A percentile compares a stretch with the other conserved stretches of the same genome.
Evolutionary conservation across 2,329 filamentous ascomycete genomes (phyloP).

Genomic region (Samsoniella hepiali): DNA sequence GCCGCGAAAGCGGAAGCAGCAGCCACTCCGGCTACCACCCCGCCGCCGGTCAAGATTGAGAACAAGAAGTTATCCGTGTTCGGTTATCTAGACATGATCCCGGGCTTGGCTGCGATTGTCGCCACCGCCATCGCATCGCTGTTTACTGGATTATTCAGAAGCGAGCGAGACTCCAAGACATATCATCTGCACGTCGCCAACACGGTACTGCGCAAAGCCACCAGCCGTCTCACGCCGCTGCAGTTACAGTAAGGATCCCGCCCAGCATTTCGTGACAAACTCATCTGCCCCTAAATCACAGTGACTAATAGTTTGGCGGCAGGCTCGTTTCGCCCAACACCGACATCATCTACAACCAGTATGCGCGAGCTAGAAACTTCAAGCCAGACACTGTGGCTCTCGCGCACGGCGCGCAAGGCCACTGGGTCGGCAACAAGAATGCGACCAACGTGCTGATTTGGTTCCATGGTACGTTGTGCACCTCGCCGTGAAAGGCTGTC

Average conservation of each 20-base stretch:
- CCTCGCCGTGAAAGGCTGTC: neutral
- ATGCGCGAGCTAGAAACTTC: slow-evolving; percentile 20
- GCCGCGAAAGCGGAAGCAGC: neutral
- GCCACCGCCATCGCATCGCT: slow-evolving; percentile 17
- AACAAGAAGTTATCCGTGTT: slow-evolving; percentile 18
- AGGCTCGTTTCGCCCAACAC: slow-evolving; percentile 24
- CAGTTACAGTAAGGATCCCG: slow-evolving; percentile 23
- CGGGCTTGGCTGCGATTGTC: slow-evolving; percentile 21
- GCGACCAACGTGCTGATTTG: slow-evolving; percentile 25
- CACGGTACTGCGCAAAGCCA: slow-evolving; percentile 22
- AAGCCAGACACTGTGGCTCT: slow-evolving; percentile 23
- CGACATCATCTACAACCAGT: slow-evolving; percentile 22
- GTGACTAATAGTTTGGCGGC: neutral
- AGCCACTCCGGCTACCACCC: neutral
- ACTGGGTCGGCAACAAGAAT: slow-evolving; percentile 25
- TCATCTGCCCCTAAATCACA: no score
- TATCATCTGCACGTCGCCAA: slow-evolving; percentile 25
- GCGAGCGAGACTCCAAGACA: slow-evolving; percentile 22
- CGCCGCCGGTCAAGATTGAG: slow-evolving; percentile 9
- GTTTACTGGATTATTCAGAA: slow-evolving; percentile 21
- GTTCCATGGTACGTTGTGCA: slow-evolving; percentile 23
- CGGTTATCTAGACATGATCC: slow-evolving; percentile 22
- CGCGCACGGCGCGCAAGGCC: slow-evolving; percentile 21
- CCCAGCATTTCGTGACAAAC: neutral
- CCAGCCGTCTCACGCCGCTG: slow-evolving; percentile 20